Conservation (phyloP, 1,139 yeast species). For the Schwanniomyces etchellsii region DNA sequence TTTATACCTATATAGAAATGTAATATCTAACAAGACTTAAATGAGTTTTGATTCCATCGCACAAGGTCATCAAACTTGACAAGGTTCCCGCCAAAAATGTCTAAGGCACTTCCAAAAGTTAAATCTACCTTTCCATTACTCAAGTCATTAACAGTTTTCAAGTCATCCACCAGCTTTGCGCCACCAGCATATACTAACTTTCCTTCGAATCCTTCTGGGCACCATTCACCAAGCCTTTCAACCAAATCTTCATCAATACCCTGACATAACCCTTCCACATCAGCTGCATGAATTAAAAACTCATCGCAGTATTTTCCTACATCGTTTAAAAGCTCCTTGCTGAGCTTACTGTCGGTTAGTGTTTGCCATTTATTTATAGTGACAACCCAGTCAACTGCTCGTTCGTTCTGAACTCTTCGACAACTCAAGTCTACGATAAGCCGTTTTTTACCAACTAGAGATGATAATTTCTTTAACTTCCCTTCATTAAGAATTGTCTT, state of each 20-base stretch:
- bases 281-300: slow-evolving; percentile 94
- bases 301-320: slow-evolving; percentile 72
- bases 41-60: slow-evolving; percentile 50
- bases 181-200: slow-evolving; percentile 97
- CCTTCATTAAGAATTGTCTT: slow-evolving; percentile 47
- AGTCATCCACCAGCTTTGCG: slow-evolving; percentile 68
- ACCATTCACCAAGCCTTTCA: slow-evolving; percentile 70
- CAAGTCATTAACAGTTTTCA: slow-evolving; percentile 55
- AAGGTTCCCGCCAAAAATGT: slow-evolving; percentile 83
- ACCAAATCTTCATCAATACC: slow-evolving; percentile 88
- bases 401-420: slow-evolving; percentile 39
- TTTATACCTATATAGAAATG: slow-evolving; percentile 1
- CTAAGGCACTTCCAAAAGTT: slow-evolving; percentile 89
- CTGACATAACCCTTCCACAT: slow-evolving; percentile 91
- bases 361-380: slow-evolving; percentile 99
- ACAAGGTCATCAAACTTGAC: slow-evolving; percentile 74
- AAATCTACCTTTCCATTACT: slow-evolving; percentile 83
- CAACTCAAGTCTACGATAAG: slow-evolving; percentile 93
- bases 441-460: slow-evolving; percentile 53
- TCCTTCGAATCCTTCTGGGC: slow-evolving; percentile 46
- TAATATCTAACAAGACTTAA: slow-evolving; percentile 1
- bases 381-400: slow-evolving; percentile 61
- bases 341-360: slow-evolving; percentile 59
- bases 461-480: slow-evolving; percentile 44
- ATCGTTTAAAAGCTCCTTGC: slow-evolving; percentile 43